phyloP scores from a whole-genome alignment of 441 rosid species.

The Erodium texanum region DNA sequence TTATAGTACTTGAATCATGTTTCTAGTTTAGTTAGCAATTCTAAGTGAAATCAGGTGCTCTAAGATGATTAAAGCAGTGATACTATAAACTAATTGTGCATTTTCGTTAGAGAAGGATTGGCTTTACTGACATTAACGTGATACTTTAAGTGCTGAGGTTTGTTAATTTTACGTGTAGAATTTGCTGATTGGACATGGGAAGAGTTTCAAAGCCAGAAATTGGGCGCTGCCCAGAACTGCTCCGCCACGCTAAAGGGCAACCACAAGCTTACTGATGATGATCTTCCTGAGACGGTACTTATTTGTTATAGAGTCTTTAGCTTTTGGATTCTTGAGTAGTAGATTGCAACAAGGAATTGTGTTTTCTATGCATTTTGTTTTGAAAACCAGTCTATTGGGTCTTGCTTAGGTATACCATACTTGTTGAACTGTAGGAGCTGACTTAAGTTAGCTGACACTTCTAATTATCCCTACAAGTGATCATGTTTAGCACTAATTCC shows the following conservation, averaged over 20 bases:
- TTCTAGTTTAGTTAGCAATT: background rate
- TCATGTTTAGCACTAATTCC: background rate
- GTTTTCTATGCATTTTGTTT: background rate
- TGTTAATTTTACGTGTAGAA: conserved; percentile 28
- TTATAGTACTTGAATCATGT: background rate
- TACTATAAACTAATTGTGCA: background rate
- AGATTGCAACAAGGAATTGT: background rate
- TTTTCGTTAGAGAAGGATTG: background rate
- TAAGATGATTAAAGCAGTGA: background rate
- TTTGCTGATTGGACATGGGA: conserved; percentile 89
- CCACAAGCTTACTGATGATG: conserved; percentile 54
- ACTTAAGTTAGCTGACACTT: background rate
- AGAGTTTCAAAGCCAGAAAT: conserved; percentile 66
- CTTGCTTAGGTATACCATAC: background rate
- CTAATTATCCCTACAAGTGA: background rate
- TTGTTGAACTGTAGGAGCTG: background rate
- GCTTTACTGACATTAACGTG: background rate
- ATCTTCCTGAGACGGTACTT: conserved; percentile 48
- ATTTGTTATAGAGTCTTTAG: background rate
- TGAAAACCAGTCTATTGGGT: background rate
- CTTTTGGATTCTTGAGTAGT: background rate
- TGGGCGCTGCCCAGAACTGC: conserved; percentile 95
- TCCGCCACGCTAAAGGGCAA: conserved; percentile 80
- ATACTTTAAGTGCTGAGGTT: background rate
- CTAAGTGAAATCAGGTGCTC: background rate